Evolutionary conservation across 768 basidiomycete species (phyloP).

Genomic region (Scleroderma citrinum): DNA sequence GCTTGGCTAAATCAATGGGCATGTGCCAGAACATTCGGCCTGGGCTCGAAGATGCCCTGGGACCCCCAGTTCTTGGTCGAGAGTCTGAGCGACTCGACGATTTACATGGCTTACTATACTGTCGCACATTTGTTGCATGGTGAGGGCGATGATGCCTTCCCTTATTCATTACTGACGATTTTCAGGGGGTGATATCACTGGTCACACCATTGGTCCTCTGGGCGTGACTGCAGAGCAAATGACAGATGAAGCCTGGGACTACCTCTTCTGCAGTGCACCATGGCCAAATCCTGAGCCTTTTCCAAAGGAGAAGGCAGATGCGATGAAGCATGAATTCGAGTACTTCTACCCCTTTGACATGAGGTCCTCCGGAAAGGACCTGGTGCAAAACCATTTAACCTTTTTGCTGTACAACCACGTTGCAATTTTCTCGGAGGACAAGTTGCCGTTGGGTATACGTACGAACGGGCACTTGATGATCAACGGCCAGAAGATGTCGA

Average conservation of each 20-base stretch:
- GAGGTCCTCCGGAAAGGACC: slow-evolving; percentile 95
- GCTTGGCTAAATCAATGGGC: slow-evolving; percentile 99
- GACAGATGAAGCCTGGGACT: slow-evolving; percentile 98
- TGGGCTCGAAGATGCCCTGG: slow-evolving; percentile 95
- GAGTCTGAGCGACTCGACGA: slow-evolving; percentile 93
- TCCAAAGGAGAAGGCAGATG: slow-evolving; percentile 70
- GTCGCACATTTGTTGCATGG: slow-evolving; percentile 88
- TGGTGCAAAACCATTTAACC: slow-evolving; percentile 92
- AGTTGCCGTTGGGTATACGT: slow-evolving; percentile 89
- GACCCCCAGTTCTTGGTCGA: slow-evolving; percentile 96
- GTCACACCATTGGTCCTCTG: slow-evolving; percentile 71
- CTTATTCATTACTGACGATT: background rate
- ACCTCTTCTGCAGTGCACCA: slow-evolving; percentile 74
- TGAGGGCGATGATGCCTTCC: slow-evolving; percentile 27
- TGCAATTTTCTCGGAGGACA: slow-evolving; percentile 83
- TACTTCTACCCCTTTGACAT: slow-evolving; percentile 99
- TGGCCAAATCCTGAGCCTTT: slow-evolving; percentile 67
- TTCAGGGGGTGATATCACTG: slow-evolving; percentile 67
- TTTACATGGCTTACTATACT: slow-evolving; percentile 99
- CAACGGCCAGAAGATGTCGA: slow-evolving; percentile 99
- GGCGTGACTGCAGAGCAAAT: slow-evolving; percentile 86
- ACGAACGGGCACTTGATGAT: slow-evolving; percentile 95
- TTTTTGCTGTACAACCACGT: slow-evolving; percentile 93
- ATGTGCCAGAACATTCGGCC: slow-evolving; percentile 94
- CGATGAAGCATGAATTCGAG: slow-evolving; percentile 83